Evolutionary conservation across 202 grass and related monocot species (phyloP), one percentile per base, ranked within the genome.

Genomic region (Setaria viridis): DNA sequence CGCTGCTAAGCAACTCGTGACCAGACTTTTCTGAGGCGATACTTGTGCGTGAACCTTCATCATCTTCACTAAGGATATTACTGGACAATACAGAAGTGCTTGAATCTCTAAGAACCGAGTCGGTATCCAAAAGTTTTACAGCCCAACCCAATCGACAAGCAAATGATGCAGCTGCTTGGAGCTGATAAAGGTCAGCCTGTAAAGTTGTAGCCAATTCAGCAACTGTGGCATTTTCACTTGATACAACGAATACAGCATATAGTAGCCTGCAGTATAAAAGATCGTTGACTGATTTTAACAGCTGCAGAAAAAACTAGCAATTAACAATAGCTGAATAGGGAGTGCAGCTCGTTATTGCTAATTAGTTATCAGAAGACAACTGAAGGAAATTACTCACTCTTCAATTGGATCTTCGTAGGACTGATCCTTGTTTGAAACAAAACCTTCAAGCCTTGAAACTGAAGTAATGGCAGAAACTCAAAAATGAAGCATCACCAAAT

Each of bases 391-490:
- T 84, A 84, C 89, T 91, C 90, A 99, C 93, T 99, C 96, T 95
- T 99, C 96, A 82, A 99, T 99, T 86, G 96, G 96, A 89, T 99
- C 96, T 94, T 99, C 93, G 6, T 99, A 99, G 9, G 90, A 94
- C 45, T 99, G 96, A 62, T 99, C 96, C 88, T 93, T 95, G 72
- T 99, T 99, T 89, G 96, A 99, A 82, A 99, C 93, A 83, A 99
- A 99, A 34, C 96, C 96, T 99, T 99, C 96, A 63, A 99, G 88
- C 87, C 96, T 99, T 49, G 96, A 99, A 91, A 99, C 96, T 95
- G 91, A 92, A 94, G 75, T 46, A 37, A 62, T 32, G 29, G n/a
- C 47, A 88, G 60, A 77, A 74, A 58, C 87, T 82, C 58, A 90
- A 79, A 86, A 85, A 35, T 59, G 33, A 84, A 79, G 80, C 21